Evolutionary conservation across 2,329 filamentous ascomycete species (phyloP).

Genomic region (Nigrospora sphaerica): DNA sequence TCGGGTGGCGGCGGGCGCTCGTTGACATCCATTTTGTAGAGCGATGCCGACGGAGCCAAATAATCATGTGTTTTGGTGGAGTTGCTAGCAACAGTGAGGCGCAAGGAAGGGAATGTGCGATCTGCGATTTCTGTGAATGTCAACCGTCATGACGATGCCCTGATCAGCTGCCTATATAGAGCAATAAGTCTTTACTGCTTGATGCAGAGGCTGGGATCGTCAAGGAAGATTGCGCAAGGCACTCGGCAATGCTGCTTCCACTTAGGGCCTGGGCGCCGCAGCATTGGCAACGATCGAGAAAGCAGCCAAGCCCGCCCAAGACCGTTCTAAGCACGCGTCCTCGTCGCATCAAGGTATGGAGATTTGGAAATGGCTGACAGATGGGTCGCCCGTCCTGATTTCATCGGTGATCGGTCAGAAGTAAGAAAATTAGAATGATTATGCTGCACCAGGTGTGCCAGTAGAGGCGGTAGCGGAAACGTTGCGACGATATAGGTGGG

Average conservation of each 20-base stretch:
- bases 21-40: conserved; percentile 1
- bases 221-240: not conserved
- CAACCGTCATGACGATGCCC: not conserved
- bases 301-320: not conserved
- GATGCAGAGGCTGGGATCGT: not conserved
- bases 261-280: not conserved
- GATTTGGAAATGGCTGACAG: too few relatives aligned
- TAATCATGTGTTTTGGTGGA: not conserved
- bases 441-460: too few relatives aligned
- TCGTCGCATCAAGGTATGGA: not conserved
- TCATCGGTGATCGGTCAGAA: too few relatives aligned
- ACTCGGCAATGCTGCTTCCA: not conserved
- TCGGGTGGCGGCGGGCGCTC: conserved; percentile 21
- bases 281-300: not conserved
- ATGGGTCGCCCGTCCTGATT: too few relatives aligned
- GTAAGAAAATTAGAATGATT: too few relatives aligned
- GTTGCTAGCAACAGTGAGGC: not conserved
- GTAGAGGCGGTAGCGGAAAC: too few relatives aligned
- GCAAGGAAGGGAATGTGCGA: not conserved
- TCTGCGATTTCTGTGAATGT: not conserved
- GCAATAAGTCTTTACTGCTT: not conserved
- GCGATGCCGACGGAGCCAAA: conserved; percentile 3
- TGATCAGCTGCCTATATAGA: not conserved
- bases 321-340: not conserved
- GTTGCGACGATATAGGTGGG: too few relatives aligned